Conservation (phyloP, 2,329 filamentous ascomycete genomes). For the Fusarium haematococcum region DNA sequence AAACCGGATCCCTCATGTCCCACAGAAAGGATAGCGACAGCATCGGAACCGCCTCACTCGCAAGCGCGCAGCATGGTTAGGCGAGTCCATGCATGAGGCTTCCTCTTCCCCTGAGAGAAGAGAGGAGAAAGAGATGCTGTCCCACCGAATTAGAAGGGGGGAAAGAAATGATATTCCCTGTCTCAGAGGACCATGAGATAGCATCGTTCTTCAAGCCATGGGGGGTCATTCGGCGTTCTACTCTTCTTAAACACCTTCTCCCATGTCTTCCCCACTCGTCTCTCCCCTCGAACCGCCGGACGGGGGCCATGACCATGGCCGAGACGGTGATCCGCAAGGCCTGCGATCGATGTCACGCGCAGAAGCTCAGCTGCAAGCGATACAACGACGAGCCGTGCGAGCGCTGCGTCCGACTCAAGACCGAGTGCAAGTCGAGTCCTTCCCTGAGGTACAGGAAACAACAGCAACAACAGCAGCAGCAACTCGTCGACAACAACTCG, state of each 20-base stretch:
- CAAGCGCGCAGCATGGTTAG: slow-evolving; percentile 40
- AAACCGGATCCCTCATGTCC: slow-evolving; percentile 34
- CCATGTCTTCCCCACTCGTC: slow-evolving; percentile 44
- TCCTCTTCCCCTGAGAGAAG: neutral
- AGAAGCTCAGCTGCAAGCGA: slow-evolving; percentile 61
- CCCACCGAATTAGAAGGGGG: neutral
- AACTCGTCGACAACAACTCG: slow-evolving; percentile 22
- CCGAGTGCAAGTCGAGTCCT: slow-evolving; percentile 58
- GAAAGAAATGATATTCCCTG: neutral
- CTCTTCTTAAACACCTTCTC: slow-evolving; percentile 46
- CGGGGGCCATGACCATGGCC: slow-evolving; percentile 49
- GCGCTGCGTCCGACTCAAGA: slow-evolving; percentile 55
- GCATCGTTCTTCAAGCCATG: neutral
- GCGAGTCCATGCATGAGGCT: slow-evolving; percentile 38
- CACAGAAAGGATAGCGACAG: slow-evolving; percentile 39
- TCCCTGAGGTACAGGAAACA: slow-evolving; percentile 55
- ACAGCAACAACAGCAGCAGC: slow-evolving; percentile 42
- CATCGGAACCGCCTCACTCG: slow-evolving; percentile 39
- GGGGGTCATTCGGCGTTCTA: slow-evolving; percentile 17
- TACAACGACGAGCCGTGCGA: slow-evolving; percentile 55
- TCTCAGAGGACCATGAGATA: neutral
- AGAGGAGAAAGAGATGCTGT: slow-evolving; percentile 2
- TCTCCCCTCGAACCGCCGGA: slow-evolving; percentile 35
- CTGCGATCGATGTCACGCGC: slow-evolving; percentile 60
- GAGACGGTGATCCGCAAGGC: slow-evolving; percentile 56